Evolutionary conservation across 306 rosid species (phyloP).

Genomic region (Coriaria nepalensis): DNA sequence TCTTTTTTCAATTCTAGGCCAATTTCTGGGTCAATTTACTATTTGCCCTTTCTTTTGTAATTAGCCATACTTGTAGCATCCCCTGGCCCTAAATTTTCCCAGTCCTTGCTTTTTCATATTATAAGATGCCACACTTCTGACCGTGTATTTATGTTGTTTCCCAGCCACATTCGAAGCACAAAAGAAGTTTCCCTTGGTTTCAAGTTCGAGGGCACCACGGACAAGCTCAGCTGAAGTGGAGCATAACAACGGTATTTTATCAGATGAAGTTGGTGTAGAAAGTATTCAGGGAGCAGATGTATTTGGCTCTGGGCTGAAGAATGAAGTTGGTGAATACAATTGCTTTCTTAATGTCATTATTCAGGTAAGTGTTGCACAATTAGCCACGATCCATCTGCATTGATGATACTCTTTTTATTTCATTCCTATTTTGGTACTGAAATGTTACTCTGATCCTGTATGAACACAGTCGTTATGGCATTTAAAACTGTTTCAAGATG

Average conservation of each 20-base stretch:
- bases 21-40: background rate
- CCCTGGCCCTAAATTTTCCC: background rate
- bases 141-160: constrained; percentile 21
- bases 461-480: constrained; percentile 91
- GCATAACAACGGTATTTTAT: constrained; percentile 15
- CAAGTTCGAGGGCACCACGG: constrained; percentile 27
- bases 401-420: background rate
- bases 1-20: background rate
- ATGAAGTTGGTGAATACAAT: constrained; percentile 98
- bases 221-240: constrained; percentile 36
- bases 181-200: constrained; percentile 30
- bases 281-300: constrained; percentile 28
- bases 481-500: constrained; percentile 63
- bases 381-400: constrained; percentile 1
- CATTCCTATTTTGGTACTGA: constrained; percentile 17
- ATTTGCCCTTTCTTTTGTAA: background rate
- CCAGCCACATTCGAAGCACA: constrained; percentile 66
- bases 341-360: constrained; percentile 97
- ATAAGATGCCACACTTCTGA: constrained; percentile 6
- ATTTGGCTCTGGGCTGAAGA: constrained; percentile 77
- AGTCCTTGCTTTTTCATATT: background rate
- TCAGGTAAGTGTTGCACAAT: constrained; percentile 41
- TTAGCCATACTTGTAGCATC: too few relatives aligned
- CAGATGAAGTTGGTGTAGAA: constrained; percentile 25
- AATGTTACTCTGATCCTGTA: constrained; percentile 10